Evolutionary conservation across 306 rosid genomes (phyloP).

Genomic region (Lupinus albus): DNA sequence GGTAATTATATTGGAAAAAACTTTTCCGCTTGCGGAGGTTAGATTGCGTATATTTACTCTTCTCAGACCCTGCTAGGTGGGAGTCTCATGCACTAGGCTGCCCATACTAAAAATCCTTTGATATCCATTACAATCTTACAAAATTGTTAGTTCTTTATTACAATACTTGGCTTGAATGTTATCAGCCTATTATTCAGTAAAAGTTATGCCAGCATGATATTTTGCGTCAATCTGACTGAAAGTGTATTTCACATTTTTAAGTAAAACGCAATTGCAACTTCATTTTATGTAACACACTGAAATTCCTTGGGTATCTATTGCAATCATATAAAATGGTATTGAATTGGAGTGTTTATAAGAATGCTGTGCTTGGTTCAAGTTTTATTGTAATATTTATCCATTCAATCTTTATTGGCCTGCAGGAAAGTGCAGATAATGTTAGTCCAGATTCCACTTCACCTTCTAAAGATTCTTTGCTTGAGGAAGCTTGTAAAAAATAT

Average conservation of each 20-base stretch:
- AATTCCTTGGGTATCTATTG: slow-evolving; percentile 20
- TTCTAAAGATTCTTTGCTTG: slow-evolving; percentile 97
- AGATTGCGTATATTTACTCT: too few species aligned
- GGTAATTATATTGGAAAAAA: background rate
- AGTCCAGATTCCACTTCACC: slow-evolving; percentile 88
- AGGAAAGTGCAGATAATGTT: slow-evolving; percentile 99
- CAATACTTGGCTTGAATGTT: background rate
- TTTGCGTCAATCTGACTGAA: slow-evolving; percentile 31
- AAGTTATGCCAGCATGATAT: slow-evolving; percentile 24
- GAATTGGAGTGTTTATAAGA: slow-evolving; percentile 27
- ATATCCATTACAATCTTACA: slow-evolving; percentile 15
- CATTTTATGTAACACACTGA: background rate
- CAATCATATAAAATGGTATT: slow-evolving; percentile 12
- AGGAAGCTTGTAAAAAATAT: slow-evolving; percentile 97
- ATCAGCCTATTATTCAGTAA: background rate
- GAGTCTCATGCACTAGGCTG: too few species aligned
- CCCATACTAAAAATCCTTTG: slow-evolving; percentile 3
- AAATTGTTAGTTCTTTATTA: background rate
- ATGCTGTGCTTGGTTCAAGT: slow-evolving; percentile 7
- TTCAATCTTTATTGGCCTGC: slow-evolving; percentile 47
- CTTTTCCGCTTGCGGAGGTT: too few species aligned
- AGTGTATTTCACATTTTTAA: slow-evolving; percentile 19
- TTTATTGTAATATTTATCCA: slow-evolving; percentile 15
- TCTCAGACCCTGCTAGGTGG: too few species aligned
- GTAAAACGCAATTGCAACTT: slow-evolving; percentile 24